Evolutionary conservation across 2,329 filamentous ascomycete species (phyloP), one percentile per base, ranked within the genome.

Genomic region (Nigrospora oryzae): DNA sequence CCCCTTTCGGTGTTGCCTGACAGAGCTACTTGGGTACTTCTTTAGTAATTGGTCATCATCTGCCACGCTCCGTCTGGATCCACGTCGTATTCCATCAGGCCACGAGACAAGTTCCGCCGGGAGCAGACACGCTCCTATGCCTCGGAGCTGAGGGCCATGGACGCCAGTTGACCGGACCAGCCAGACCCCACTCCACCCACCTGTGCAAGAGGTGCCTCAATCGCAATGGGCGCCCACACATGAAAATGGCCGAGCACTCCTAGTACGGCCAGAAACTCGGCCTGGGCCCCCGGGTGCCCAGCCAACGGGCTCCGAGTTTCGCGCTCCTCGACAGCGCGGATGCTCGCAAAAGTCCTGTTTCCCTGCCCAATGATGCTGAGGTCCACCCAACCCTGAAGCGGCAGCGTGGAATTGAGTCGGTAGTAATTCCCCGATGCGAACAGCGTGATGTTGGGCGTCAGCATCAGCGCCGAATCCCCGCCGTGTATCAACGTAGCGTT

Each of bases 131-230:
- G 23, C 23, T 5, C 23, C 23, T 28, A 56, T 45, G 51, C 50
- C 32, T 51, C 49, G 1, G 55, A 55, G 17, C 49, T 64, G 44
- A 65, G 52, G 2, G 48, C 51, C 51, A 65, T 55, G 3, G 54
- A 52, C 8, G 51, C 55, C 33, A 67, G 41, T 43, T 59, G 44
- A 2, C 64, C 64, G 5, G 40, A 53, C 63, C 64, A 66, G 0
- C 58, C 58, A 3, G 52, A 48, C 0, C 40, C 52, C 12, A 43
- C 49, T 3, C 67, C 68, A 2, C 65, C 66, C 6, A 73, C 43
- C n/a, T 49, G 50, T 13, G 56, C 46, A 31, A 73, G 46, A 3
- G 70, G 70, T 10, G 70, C 71, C 54, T 72, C 70, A 44, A 74
- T 59, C 0, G 67, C 68, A 16, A 73, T 65, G 4, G 61, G 56